Evolutionary conservation across 2,329 filamentous ascomycete genomes (phyloP), one percentile per base, ranked within the genome.

Genomic region (Periconia sp.): DNA sequence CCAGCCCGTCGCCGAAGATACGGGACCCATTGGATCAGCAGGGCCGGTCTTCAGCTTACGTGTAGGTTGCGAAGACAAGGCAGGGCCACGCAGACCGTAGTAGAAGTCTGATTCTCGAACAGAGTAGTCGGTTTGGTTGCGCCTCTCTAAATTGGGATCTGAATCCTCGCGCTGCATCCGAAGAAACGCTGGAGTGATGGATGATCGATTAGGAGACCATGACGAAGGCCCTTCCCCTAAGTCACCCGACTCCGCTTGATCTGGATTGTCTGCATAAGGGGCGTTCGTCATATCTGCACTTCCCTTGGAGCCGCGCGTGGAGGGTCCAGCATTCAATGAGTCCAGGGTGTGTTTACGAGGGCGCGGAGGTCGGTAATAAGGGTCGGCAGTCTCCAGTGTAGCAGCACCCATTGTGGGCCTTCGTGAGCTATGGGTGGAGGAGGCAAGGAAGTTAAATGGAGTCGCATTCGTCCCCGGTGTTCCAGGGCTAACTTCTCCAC

Each of bases 61-160:
- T 18, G 90, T 91, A 0, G 89, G 89, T 2, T 86, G 86, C 55
- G 91, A 90, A 1, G 91, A 89, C 13, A 97, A 77, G 1, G 93
- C 91, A 18, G 92, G 91, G 0, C 94, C 94, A 33, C 94, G 86
- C 17, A 96, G 89, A 10, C 92, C 90, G 66, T 99, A 97, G 75
- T 97, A 97, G 66, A 96, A 96, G 72, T 99, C 94, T 0, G 95
- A 91, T 73, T 99, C 94, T 52, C 94, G 88, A 1, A 93, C 94
- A 1, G 92, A 88, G 69, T 97, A 97, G 68, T 99, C 93, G 1
- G 89, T 87, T 45, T 85, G 82, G 19, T 85, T 86, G 53, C 75
- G 78, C 53, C 71, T 71, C 47, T 82, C 78, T 8, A 81, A 73
- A 43, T 82, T 80, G n/a, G 81, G 77, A 53, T 86, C 82, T 14